phyloP scores from a whole-genome alignment of 208 protist genomes.

The Trypanosomatidae sp. region DNA sequence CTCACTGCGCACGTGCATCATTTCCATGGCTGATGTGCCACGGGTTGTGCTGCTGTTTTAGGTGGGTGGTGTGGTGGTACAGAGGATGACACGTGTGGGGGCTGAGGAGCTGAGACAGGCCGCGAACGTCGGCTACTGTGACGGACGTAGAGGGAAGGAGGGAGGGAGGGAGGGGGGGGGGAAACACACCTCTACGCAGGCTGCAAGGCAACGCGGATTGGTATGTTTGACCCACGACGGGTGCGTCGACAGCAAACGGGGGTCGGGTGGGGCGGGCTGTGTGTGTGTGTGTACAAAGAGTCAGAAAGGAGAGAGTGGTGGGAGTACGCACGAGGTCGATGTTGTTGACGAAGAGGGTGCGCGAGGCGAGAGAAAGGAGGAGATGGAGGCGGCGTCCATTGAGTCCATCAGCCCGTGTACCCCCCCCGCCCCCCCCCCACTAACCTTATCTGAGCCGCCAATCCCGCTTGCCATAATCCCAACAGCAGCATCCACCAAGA shows the following conservation, averaged over 20 bases:
- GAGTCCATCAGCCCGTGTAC: neutral
- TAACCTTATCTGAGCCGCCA: neutral
- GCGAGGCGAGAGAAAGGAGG: neutral
- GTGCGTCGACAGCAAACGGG: neutral
- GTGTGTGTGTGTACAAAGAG: neutral
- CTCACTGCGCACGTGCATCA: neutral
- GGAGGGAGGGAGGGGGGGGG: neutral
- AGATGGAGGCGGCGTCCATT: neutral
- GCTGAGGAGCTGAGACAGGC: neutral
- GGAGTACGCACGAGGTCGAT: neutral
- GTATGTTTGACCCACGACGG: neutral
- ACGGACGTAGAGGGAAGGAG: neutral
- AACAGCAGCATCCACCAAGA: neutral
- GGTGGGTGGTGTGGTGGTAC: neutral
- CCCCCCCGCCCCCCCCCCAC: neutral
- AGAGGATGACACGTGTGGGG: neutral
- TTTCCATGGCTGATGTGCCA: slow-evolving; percentile 1
- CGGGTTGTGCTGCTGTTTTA: neutral
- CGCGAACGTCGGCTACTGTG: neutral
- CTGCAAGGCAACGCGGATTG: neutral
- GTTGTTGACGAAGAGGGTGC: neutral
- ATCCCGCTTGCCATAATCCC: neutral
- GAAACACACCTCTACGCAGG: neutral
- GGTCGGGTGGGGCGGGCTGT: neutral
- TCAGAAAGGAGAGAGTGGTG: neutral